Base-by-base conservation (phyloP, 192 early-diverging fungal species). In the Coemansia sp. region DNA sequence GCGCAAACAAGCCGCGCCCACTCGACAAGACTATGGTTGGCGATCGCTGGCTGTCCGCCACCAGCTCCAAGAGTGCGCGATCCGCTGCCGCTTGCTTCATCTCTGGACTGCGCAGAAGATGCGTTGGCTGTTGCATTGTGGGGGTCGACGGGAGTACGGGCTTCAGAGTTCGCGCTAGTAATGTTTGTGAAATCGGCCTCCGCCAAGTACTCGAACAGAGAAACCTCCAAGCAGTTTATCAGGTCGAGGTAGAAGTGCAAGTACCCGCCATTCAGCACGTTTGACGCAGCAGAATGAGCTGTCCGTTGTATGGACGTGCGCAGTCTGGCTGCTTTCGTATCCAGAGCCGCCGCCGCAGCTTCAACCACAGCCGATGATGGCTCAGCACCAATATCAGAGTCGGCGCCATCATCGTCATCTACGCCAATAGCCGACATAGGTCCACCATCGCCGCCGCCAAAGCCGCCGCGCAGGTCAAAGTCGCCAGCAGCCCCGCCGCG, bases 161-260 rank as follows among this genome's bases (percentile, higher is more conserved):
- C 29, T 29, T 29, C 29, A 48, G 45, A 20, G 0, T 48, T 48
- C n/a, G 15, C 45, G 9, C 49, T 10, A 22, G 8, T 45, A 17
- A 22, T 52, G 9, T 15, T 25, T 5, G 55, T 13, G n/a, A 57
- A 33, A 11, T 17, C 34, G 5, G 59, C 35, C 6, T 81, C 69
- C 0, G 61, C 33, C 23, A 70, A 34, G 36, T 41, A 58, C 59
- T 82, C 80, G 23, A 42, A 57, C 42, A 82, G 49, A 11, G 71
- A 40, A 7, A 59, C 50, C 48, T 82, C 75, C 65, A 81, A 83
- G 10, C 83, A 84, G 9, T 78, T 72, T 4, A 91, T 64, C 49
- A 91, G 73, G 43, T 89, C 89, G 9, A 87, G 65, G 60, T 87
- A 93, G 14, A 91, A 67, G 45, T 89, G 85, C 53, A 93, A 68